Conservation (phyloP, 1,284 basidiomycete species). For the Irpex rosettiformis region DNA sequence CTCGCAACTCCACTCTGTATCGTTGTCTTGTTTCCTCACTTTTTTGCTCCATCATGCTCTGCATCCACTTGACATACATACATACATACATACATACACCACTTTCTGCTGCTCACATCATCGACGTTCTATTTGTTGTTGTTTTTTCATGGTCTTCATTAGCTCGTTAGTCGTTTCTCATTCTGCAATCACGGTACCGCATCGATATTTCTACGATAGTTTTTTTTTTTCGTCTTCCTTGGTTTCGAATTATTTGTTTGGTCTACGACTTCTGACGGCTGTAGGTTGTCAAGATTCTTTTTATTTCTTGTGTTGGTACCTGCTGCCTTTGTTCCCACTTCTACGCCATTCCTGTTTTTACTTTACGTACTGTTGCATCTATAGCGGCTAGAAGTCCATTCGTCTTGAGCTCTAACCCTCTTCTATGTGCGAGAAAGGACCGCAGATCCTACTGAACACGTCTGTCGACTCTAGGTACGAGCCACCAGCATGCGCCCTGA, state of each 20-base stretch:
- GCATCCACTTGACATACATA: slow-evolving; percentile 13
- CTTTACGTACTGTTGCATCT: not conserved
- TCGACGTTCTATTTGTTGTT: slow-evolving; percentile 8
- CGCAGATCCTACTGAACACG: slow-evolving; percentile 12
- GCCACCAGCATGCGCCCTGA: slow-evolving; percentile 25
- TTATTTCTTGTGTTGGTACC: not conserved
- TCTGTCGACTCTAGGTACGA: slow-evolving; percentile 24
- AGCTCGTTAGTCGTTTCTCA: not conserved
- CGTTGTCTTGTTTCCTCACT: slow-evolving; percentile 14
- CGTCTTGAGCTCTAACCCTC: not conserved
- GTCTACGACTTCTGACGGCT: not conserved
- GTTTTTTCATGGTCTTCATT: not conserved
- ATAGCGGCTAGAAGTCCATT: not conserved
- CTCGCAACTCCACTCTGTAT: slow-evolving; percentile 17
- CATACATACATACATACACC: too few relatives aligned
- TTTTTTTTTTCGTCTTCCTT: not conserved
- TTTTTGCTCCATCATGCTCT: slow-evolving; percentile 28
- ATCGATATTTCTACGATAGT: not conserved
- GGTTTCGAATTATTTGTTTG: too few relatives aligned
- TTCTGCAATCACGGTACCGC: slow-evolving; percentile 1
- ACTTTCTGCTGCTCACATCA: slow-evolving; percentile 4
- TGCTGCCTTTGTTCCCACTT: not conserved
- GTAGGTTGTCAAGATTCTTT: not conserved
- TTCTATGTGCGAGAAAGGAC: not conserved
- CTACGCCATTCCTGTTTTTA: too few relatives aligned